phyloP scores from a whole-genome alignment of 441 rosid species.

The Brassica balearica region DNA sequence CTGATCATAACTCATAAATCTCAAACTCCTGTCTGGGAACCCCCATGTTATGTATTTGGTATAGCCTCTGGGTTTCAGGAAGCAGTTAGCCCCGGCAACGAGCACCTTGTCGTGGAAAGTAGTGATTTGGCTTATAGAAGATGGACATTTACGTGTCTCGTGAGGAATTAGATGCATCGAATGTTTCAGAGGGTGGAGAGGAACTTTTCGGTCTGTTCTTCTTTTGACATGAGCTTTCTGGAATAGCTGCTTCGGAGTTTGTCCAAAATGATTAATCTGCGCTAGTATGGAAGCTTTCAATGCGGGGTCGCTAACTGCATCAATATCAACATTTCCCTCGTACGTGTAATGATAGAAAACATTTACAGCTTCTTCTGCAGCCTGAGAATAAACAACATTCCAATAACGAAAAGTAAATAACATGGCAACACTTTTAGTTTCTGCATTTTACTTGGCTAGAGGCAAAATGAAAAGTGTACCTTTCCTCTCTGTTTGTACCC shows the following conservation, averaged over 20 bases:
- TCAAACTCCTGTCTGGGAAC: conserved; percentile 96
- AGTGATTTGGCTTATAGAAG: conserved; percentile 84
- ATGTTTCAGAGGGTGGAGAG: conserved; percentile 88
- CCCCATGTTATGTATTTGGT: conserved; percentile 96
- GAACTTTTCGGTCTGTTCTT: conserved; percentile 72
- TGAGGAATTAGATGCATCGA: conserved; percentile 85
- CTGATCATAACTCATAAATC: conserved; percentile 98
- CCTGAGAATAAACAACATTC: conserved; percentile 57
- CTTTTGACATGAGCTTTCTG: conserved; percentile 88
- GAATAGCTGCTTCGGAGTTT: conserved; percentile 96
- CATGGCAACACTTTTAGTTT: conserved; percentile 10
- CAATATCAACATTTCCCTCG: conserved; percentile 97
- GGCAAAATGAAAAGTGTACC: conserved; percentile 49
- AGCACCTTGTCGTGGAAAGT: conserved; percentile 85
- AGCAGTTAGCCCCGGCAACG: conserved; percentile 70
- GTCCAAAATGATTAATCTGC: conserved; percentile 97
- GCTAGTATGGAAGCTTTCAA: conserved; percentile 98
- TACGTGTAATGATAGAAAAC: conserved; percentile 99
- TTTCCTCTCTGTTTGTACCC: conserved; percentile 99
- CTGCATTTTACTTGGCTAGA: too few relatives aligned
- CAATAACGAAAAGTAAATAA: conserved; percentile 27
- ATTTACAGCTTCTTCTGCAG: conserved; percentile 95
- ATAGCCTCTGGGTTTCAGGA: conserved; percentile 92
- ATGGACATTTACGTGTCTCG: conserved; percentile 78
- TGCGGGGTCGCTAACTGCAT: conserved; percentile 91